Evolutionary conservation across 1,139 yeast species (phyloP).

Genomic region (Magnusiomyces tetraspermus): DNA sequence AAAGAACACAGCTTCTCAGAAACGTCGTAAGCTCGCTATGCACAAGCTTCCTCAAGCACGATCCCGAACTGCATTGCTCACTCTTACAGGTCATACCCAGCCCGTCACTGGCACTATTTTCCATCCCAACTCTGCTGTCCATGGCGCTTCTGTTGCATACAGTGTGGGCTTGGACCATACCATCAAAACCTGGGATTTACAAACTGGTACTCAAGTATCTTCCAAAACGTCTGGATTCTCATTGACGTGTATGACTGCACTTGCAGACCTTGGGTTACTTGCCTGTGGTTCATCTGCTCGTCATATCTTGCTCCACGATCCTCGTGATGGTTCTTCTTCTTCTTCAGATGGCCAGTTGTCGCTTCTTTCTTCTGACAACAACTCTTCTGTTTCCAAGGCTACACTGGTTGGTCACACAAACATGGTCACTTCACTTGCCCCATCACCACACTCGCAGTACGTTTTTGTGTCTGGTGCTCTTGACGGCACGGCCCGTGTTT

Average conservation of each 20-base stretch:
- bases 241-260: slow-evolving; percentile 60
- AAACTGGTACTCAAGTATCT: slow-evolving; percentile 68
- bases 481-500: slow-evolving; percentile 88
- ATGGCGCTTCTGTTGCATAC: slow-evolving; percentile 56
- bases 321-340: slow-evolving; percentile 40
- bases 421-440: slow-evolving; percentile 72
- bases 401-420: slow-evolving; percentile 86
- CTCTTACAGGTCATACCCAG: slow-evolving; percentile 75
- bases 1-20: slow-evolving; percentile 68
- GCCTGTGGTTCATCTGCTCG: slow-evolving; percentile 95
- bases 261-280: slow-evolving; percentile 50
- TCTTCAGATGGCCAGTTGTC: background rate
- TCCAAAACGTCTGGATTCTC: slow-evolving; percentile 87
- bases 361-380: slow-evolving; percentile 15
- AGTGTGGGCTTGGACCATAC: slow-evolving; percentile 95
- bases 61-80: slow-evolving; percentile 70
- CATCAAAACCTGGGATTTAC: slow-evolving; percentile 87
- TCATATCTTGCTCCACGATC: slow-evolving; percentile 89
- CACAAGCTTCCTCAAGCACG: slow-evolving; percentile 51
- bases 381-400: slow-evolving; percentile 42
- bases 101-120: slow-evolving; percentile 69
- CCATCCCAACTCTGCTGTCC: slow-evolving; percentile 48
- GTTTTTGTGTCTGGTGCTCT: slow-evolving; percentile 86
- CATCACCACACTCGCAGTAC: slow-evolving; percentile 59
- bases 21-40: slow-evolving; percentile 74